Percentiles rank a stretch among this genome's conserved stretches.
Evolutionary conservation across 768 basidiomycete species (phyloP).

Genomic region (Suillus tomentosus): DNA sequence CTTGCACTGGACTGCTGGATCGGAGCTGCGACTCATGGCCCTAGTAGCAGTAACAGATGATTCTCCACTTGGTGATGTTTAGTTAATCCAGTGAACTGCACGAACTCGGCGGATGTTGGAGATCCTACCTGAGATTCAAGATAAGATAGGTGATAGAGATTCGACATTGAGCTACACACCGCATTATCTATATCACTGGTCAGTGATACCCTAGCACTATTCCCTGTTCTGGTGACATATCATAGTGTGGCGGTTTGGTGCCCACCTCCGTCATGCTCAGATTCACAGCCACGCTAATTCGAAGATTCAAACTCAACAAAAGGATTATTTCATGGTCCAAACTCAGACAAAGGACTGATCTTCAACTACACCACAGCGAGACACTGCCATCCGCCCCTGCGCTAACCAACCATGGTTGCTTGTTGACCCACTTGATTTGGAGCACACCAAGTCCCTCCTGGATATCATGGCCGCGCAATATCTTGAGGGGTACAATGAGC

Average conservation of each 20-base stretch:
- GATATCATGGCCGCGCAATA: constrained; percentile 87
- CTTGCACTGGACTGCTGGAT: background rate
- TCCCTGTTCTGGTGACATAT: background rate
- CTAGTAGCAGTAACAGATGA: background rate
- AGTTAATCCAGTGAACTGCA: background rate
- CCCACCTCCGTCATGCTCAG: background rate
- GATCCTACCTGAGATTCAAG: constrained; percentile 3
- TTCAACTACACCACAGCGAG: constrained; percentile 83
- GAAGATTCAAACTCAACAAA: constrained; percentile 8
- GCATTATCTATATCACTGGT: background rate
- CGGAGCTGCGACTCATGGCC: background rate
- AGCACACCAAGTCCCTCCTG: constrained; percentile 89
- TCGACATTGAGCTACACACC: background rate
- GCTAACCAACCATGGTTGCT: constrained; percentile 91
- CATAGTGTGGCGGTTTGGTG: constrained; percentile 2
- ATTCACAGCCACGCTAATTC: background rate
- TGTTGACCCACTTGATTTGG: constrained; percentile 85
- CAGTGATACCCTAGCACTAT: background rate
- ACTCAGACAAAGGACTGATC: constrained; percentile 32
- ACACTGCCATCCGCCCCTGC: constrained; percentile 91
- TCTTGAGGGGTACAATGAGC: constrained; percentile 95
- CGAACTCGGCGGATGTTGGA: background rate
- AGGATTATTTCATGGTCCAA: constrained; percentile 23
- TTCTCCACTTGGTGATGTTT: background rate
- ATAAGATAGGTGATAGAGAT: background rate